Evolutionary conservation across 768 basidiomycete species (phyloP).

Genomic region (Amanita inopinata): DNA sequence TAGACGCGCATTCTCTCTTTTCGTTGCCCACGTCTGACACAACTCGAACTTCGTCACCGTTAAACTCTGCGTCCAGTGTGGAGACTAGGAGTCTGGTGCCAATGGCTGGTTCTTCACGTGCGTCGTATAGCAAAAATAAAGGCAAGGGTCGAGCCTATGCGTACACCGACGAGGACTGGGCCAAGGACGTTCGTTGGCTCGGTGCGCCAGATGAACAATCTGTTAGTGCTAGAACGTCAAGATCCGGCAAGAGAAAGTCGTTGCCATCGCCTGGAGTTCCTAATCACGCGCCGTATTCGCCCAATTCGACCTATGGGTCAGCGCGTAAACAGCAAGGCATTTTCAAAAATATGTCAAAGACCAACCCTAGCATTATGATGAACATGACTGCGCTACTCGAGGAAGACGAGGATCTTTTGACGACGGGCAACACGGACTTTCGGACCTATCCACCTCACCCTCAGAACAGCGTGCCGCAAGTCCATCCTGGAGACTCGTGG

Average conservation of each 20-base stretch:
- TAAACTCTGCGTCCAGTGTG: constrained; percentile 21
- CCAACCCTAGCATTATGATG: constrained; percentile 34
- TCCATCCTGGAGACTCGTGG: not conserved
- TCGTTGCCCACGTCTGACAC: constrained; percentile 27
- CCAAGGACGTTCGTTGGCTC: constrained; percentile 60
- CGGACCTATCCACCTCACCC: constrained; percentile 1
- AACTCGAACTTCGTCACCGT: constrained; percentile 26
- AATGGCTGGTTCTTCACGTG: too few species aligned
- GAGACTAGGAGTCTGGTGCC: too few species aligned
- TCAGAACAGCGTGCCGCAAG: constrained; percentile 4
- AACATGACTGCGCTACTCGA: constrained; percentile 46
- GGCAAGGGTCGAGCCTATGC: constrained; percentile 7
- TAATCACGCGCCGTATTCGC: constrained; percentile 8
- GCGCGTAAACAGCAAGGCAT: constrained; percentile 9
- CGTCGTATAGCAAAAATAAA: too few species aligned
- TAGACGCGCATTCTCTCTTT: constrained; percentile 32
- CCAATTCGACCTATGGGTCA: constrained; percentile 9
- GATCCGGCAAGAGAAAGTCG: constrained; percentile 2
- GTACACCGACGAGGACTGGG: constrained; percentile 51
- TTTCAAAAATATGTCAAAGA: constrained; percentile 22
- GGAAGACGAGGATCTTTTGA: constrained; percentile 32
- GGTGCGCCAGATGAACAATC: constrained; percentile 18
- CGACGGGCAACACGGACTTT: not conserved
- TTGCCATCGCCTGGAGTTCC: not conserved
- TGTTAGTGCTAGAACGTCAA: not conserved